Base-by-base conservation (phyloP, 768 basidiomycete species). In the Mrakia hoshinonis region DNA sequence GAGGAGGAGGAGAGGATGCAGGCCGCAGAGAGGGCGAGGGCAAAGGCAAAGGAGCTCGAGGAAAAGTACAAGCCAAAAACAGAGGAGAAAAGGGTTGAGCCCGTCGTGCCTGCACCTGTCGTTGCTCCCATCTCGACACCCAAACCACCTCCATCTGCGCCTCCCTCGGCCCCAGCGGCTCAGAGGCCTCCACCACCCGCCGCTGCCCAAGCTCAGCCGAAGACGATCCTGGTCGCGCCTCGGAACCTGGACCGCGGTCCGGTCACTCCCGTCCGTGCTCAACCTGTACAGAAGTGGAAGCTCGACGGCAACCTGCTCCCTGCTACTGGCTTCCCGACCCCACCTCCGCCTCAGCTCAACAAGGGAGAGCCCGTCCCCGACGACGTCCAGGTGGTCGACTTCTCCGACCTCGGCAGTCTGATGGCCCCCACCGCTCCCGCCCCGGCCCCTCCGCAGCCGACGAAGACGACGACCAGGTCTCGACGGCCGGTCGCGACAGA, bases 41-140 rank as follows among this genome's bases (percentile, higher is more conserved):
- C 48, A 26, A 73, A 73, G 67, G 72, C 72, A 7, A 61, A 73
- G 47, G 72, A 68, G 61, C 34, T 73, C 4, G 72, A 60, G 55
- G 72, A 52, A 13, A 63, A 31, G 67, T 61, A 68, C 22, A 62
- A 51, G 22, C 7, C 55, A 47, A 61, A 58, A 51, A 20, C 22
- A 4, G 51, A 49, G 24, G 43, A 64, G 36, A 54, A 43, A 4
- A 15, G 22, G 10, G 20, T 31, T 10, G 36, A 24, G 34, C 31
- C 39, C 24, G 39, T 49, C 51, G 34, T 36, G 3, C 68, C 38
- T 5, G 2, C 58, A 13, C 36, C 68, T 22, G 47, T 47, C 13
- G 38, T 24, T 18, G 36, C 55, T 5, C 13, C 39, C n/a, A n/a
- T n/a, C n/a, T n/a, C 38, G 6, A 29, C 67, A 1, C 29, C 51